These are phyloP conservation scores for Stygiomarasmius scandens DNA, from an alignment of 1,284 basidiomycete species.

Conservation along the genomic window DNA sequence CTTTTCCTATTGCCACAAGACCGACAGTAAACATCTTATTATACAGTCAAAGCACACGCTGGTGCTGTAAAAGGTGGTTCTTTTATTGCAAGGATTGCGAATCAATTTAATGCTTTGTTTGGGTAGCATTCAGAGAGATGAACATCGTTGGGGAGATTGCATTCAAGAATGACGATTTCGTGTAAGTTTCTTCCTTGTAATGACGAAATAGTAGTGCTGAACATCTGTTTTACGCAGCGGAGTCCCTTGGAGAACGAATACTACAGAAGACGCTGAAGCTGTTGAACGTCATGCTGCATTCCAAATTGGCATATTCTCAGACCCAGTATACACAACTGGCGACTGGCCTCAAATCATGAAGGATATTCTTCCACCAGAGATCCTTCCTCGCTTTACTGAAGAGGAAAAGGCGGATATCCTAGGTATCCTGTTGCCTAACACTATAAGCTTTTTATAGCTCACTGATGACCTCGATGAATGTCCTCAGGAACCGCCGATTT, in stretches of 20 bases:
- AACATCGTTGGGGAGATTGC: slow-evolving; percentile 49
- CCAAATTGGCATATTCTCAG: slow-evolving; percentile 46
- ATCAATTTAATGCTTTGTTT: not conserved
- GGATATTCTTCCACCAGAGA: slow-evolving; percentile 43
- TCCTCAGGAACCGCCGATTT: slow-evolving; percentile 47
- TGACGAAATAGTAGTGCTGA: not conserved
- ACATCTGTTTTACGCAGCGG: slow-evolving; percentile 30
- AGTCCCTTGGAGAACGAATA: slow-evolving; percentile 46
- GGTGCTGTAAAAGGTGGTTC: slow-evolving; percentile 45
- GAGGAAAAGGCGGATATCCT: slow-evolving; percentile 43
- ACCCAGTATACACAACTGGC: slow-evolving; percentile 47
- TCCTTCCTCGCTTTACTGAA: slow-evolving; percentile 46
- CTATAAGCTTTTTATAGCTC: not conserved
- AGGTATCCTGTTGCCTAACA: slow-evolving; percentile 25
- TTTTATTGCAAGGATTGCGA: not conserved
- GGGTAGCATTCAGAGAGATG: slow-evolving; percentile 46
- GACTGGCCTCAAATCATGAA: slow-evolving; percentile 52
- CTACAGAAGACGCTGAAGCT: slow-evolving; percentile 43
- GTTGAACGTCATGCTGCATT: slow-evolving; percentile 50
- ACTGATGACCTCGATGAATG: not conserved
- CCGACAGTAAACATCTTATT: not conserved
- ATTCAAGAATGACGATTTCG: slow-evolving; percentile 50
- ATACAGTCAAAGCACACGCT: slow-evolving; percentile 48
- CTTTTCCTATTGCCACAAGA: no score
- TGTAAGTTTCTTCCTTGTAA: slow-evolving; percentile 30